phyloP scores from a whole-genome alignment of 192 early-diverging fungal species.

The Umbelopsis sp. region DNA sequence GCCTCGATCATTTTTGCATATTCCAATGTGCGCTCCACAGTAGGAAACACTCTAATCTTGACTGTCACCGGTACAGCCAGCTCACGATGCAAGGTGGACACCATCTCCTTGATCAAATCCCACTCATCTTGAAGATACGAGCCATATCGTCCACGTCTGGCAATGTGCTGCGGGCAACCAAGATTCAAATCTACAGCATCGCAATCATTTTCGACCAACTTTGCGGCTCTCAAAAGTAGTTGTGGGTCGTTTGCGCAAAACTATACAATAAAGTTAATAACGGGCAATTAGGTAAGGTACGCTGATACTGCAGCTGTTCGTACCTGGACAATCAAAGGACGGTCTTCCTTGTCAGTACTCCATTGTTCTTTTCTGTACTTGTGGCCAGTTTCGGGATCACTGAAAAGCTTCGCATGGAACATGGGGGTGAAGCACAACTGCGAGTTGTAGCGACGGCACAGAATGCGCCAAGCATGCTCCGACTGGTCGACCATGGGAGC shows the following conservation, averaged over 20 bases:
- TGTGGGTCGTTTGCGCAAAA: conserved; percentile 98
- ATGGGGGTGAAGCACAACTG: conserved; percentile 97
- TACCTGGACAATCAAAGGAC: conserved; percentile 85
- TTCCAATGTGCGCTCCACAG: conserved; percentile 85
- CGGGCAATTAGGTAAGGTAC: background rate
- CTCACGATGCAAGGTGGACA: conserved; percentile 77
- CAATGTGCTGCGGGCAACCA: conserved; percentile 97
- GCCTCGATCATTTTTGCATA: conserved; percentile 97
- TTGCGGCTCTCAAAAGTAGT: conserved; percentile 78
- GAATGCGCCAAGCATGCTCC: conserved; percentile 92
- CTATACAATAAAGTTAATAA: conserved; percentile 39
- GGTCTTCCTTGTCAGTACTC: conserved; percentile 67
- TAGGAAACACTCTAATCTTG: conserved; percentile 93
- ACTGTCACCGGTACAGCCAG: conserved; percentile 90
- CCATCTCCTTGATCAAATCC: conserved; percentile 71
- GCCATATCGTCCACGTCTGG: conserved; percentile 88
- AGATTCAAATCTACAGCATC: conserved; percentile 96
- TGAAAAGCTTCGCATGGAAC: conserved; percentile 92
- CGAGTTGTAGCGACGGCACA: conserved; percentile 84
- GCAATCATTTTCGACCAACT: conserved; percentile 78
- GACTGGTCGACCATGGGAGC: conserved; percentile 99
- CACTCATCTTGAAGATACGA: conserved; percentile 95
- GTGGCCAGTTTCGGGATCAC: conserved; percentile 54
- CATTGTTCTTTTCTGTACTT: conserved; percentile 79
- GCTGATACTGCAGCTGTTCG: conserved; percentile 18